These are phyloP conservation scores for Aspergillus sp. DNA, from an alignment of 2,329 filamentous ascomycete genomes.

Conservation along the genomic window DNA sequence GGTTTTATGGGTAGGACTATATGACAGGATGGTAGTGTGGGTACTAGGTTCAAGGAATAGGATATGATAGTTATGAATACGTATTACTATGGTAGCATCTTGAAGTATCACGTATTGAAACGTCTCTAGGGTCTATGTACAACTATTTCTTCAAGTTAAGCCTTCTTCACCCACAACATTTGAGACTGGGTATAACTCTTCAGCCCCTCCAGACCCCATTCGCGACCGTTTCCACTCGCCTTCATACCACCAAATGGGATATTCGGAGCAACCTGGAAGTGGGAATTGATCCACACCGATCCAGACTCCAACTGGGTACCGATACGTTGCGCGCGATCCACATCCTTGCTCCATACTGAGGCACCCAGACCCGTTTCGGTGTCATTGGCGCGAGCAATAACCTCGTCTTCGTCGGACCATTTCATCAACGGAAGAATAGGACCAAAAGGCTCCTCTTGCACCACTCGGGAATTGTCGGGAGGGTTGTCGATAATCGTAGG, in stretches of 20 bases:
- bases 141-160: background rate
- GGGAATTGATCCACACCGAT: constrained; percentile 6
- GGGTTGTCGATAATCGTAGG: constrained; percentile 60
- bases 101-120: no score
- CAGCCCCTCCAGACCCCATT: constrained; percentile 7
- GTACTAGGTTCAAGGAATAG: no score
- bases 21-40: no score
- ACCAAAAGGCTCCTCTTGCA: constrained; percentile 61
- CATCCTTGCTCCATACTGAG: constrained; percentile 58
- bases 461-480: constrained; percentile 54
- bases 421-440: constrained; percentile 63
- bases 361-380: constrained; percentile 55
- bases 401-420: constrained; percentile 61
- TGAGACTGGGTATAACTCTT: constrained; percentile 7
- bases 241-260: constrained; percentile 5
- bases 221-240: background rate
- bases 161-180: constrained; percentile 5
- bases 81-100: no score
- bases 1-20: no score
- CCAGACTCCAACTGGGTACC: constrained; percentile 1
- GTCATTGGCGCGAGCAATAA: constrained; percentile 56
- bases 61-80: no score
- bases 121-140: no score
- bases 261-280: constrained; percentile 5
- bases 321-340: constrained; percentile 23